Percentiles rank a stretch among this genome's conserved stretches.
Evolutionary conservation across 2,329 filamentous ascomycete species (phyloP).

Genomic region (Pseudocercospora crystallina): DNA sequence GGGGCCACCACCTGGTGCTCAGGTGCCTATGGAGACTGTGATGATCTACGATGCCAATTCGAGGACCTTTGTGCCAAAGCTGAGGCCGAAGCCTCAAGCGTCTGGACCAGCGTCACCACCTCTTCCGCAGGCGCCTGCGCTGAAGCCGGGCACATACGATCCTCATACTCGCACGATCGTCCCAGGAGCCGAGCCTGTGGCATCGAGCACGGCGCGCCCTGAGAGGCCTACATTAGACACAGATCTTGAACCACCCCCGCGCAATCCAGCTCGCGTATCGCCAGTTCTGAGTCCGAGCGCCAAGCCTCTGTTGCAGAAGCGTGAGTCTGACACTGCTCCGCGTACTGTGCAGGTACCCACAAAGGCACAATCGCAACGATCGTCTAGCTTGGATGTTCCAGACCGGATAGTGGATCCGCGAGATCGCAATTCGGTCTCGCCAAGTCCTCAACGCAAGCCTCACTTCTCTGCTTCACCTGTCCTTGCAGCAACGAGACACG

Average conservation of each 20-base stretch:
- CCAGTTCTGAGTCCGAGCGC: conserved; percentile 26
- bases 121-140: conserved; percentile 11
- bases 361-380: conserved; percentile 20
- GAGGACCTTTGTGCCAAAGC: conserved; percentile 30
- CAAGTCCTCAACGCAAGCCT: conserved; percentile 66
- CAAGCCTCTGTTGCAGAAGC: background rate
- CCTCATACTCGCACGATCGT: conserved; percentile 33
- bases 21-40: conserved; percentile 26
- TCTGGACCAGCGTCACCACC: conserved; percentile 18
- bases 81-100: conserved; percentile 18
- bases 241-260: conserved; percentile 29
- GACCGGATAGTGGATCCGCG: background rate
- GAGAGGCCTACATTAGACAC: conserved; percentile 22
- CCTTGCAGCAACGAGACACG: conserved; percentile 61
- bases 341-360: too few species aligned
- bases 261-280: conserved; percentile 33
- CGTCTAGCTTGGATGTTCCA: conserved; percentile 36
- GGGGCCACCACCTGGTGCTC: conserved; percentile 8
- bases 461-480: conserved; percentile 64
- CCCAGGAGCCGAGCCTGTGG: conserved; percentile 9
- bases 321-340: too few species aligned
- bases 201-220: background rate
- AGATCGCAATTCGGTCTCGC: conserved; percentile 25
- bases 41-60: conserved; percentile 35
- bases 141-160: conserved; percentile 30